These are phyloP conservation scores for Ophiostoma quercus DNA, from an alignment of 2,329 filamentous ascomycete species.

Conservation along the genomic window DNA sequence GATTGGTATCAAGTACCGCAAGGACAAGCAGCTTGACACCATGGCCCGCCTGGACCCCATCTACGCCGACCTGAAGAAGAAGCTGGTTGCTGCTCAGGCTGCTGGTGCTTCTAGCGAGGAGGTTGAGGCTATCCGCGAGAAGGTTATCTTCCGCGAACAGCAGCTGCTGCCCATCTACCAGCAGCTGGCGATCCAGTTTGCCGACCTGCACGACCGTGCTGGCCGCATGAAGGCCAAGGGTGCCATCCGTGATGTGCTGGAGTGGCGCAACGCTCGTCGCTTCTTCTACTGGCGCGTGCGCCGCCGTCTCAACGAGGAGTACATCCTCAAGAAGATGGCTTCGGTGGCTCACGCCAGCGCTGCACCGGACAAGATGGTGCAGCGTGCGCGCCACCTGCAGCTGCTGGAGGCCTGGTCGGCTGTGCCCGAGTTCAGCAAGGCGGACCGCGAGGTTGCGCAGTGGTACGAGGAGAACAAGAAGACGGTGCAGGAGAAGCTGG, in stretches of 20 bases:
- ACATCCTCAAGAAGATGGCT: conserved; percentile 86
- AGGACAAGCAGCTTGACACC: conserved; percentile 93
- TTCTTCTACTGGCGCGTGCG: conserved; percentile 99
- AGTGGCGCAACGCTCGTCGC: conserved; percentile 83
- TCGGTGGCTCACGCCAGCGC: conserved; percentile 39
- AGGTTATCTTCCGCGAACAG: conserved; percentile 82
- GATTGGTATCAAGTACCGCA: conserved; percentile 96
- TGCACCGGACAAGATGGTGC: conserved; percentile 4
- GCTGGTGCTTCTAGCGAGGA: conserved; percentile 66
- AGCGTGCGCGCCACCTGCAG: conserved; percentile 63
- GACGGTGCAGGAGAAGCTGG: conserved; percentile 75
- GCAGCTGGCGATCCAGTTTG: conserved; percentile 94
- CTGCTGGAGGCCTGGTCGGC: conserved; percentile 79
- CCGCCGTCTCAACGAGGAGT: conserved; percentile 93
- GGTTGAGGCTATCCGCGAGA: conserved; percentile 69
- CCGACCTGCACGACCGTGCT: conserved; percentile 92
- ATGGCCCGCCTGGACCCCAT: conserved; percentile 88
- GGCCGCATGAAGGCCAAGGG: conserved; percentile 99
- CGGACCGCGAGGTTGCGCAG: conserved; percentile 77
- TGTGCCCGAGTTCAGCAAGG: conserved; percentile 67
- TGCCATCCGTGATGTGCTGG: conserved; percentile 74
- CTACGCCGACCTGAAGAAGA: conserved; percentile 79
- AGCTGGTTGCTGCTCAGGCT: conserved; percentile 53
- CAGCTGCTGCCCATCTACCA: conserved; percentile 85
- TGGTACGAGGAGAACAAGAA: conserved; percentile 98